A percentile compares a stretch with the other conserved stretches of the same genome.
Conservation (phyloP, 2,329 filamentous ascomycete genomes). For the Escovopsis sp. region DNA sequence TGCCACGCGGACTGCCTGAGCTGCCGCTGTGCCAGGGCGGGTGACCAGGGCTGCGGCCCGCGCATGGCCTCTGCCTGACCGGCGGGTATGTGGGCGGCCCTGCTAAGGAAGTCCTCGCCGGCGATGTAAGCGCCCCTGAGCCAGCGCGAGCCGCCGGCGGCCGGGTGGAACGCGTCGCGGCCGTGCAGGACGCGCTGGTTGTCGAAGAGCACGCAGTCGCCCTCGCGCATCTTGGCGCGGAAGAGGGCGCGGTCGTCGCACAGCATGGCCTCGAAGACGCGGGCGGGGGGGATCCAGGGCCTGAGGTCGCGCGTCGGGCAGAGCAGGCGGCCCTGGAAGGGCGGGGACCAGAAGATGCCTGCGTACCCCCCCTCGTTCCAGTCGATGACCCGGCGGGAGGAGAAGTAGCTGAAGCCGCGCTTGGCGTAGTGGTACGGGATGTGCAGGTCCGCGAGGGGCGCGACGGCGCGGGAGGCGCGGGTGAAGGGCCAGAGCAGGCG, state of each 20-base stretch:
- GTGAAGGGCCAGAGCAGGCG: constrained; percentile 17
- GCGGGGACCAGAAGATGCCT: constrained; percentile 52
- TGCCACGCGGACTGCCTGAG: constrained; percentile 16
- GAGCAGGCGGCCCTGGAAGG: constrained; percentile 52
- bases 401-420: constrained; percentile 47
- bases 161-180: constrained; percentile 54
- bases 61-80: constrained; percentile 13
- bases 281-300: constrained; percentile 34
- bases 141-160: constrained; percentile 55
- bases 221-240: constrained; percentile 59
- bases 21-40: constrained; percentile 10
- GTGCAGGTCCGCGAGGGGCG: constrained; percentile 6
- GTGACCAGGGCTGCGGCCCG: constrained; percentile 12
- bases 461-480: constrained; percentile 6
- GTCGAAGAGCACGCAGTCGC: constrained; percentile 88
- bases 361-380: constrained; percentile 11
- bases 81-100: constrained; percentile 17
- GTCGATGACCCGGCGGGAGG: constrained; percentile 39
- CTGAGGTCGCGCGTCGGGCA: constrained; percentile 10
- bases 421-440: constrained; percentile 59
- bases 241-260: constrained; percentile 45
- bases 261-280: constrained; percentile 42
- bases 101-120: constrained; percentile 28
- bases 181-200: constrained; percentile 80
- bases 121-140: constrained; percentile 76